phyloP scores from a whole-genome alignment of 805 yeast genomes.

The Debaryomyces castellii region DNA sequence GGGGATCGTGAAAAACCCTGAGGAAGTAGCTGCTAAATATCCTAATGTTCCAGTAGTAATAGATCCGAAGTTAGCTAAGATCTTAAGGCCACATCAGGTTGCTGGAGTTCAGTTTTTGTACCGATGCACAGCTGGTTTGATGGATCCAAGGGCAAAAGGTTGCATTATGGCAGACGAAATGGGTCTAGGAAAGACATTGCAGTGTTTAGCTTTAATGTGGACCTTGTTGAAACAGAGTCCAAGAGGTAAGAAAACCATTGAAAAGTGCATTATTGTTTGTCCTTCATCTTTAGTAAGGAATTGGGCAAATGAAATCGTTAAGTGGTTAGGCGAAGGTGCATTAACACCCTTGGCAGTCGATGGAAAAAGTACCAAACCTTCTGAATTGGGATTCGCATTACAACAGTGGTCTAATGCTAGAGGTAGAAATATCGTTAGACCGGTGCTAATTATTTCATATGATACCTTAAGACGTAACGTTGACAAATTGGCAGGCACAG shows the following conservation, averaged over 20 bases:
- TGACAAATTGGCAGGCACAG: constrained; percentile 67
- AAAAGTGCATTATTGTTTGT: constrained; percentile 89
- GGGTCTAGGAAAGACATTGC: constrained; percentile 92
- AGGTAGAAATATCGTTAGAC: constrained; percentile 87
- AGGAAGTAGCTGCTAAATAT: constrained; percentile 49
- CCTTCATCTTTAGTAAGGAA: constrained; percentile 92
- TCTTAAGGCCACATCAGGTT: constrained; percentile 92
- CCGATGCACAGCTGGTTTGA: constrained; percentile 85
- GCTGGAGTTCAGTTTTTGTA: constrained; percentile 93
- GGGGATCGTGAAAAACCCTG: constrained; percentile 60
- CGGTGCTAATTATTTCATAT: constrained; percentile 90
- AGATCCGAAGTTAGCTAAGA: constrained; percentile 82
- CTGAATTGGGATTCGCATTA: constrained; percentile 66
- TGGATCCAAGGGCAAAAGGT: constrained; percentile 82
- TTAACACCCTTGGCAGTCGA: constrained; percentile 87
- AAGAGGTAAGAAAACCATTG: constrained; percentile 75
- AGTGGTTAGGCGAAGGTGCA: constrained; percentile 95
- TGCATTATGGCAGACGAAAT: constrained; percentile 98
- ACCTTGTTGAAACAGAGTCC: constrained; percentile 88
- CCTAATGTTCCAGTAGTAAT: constrained; percentile 95
- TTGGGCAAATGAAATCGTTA: constrained; percentile 95
- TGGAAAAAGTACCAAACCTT: constrained; percentile 76
- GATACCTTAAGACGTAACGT: constrained; percentile 90
- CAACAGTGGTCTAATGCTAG: constrained; percentile 83
- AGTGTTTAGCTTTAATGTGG: constrained; percentile 91